These are phyloP conservation scores for Viola odorata DNA, from an alignment of 345 rosid genomes.

Conservation along the genomic window DNA sequence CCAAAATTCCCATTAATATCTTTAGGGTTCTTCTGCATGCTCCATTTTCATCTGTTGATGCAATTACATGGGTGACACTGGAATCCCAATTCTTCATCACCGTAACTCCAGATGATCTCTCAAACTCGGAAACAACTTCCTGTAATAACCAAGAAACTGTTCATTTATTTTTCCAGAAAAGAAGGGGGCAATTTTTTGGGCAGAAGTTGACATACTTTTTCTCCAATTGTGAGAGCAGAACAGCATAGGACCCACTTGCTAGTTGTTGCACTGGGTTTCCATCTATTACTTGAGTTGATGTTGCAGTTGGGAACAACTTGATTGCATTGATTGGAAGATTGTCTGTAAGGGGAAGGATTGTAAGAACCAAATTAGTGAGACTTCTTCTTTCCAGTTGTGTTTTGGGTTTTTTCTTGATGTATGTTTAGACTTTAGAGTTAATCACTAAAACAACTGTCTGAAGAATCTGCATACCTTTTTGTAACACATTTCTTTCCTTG, in stretches of 20 bases:
- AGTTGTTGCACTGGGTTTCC: slow-evolving; percentile 26
- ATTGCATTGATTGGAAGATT: slow-evolving; percentile 15
- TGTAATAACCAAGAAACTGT: slow-evolving; percentile 31
- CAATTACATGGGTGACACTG: slow-evolving; percentile 71
- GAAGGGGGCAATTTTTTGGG: neutral
- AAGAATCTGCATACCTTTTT: slow-evolving; percentile 33
- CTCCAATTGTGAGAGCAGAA: slow-evolving; percentile 65
- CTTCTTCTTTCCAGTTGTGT: neutral
- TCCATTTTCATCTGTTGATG: slow-evolving; percentile 70
- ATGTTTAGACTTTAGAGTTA: too few species aligned
- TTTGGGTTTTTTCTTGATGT: too few species aligned
- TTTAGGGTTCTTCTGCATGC: slow-evolving; percentile 88
- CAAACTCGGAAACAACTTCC: slow-evolving; percentile 59
- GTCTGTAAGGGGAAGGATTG: slow-evolving; percentile 33
- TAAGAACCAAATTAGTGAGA: neutral
- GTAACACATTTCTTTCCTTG: slow-evolving; percentile 28
- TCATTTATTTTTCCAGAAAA: neutral
- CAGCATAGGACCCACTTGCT: slow-evolving; percentile 67
- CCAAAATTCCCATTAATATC: slow-evolving; percentile 71
- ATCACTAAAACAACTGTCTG: too few species aligned
- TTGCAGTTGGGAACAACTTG: slow-evolving; percentile 28
- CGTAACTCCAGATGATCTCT: slow-evolving; percentile 42
- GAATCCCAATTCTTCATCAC: slow-evolving; percentile 63
- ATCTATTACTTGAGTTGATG: slow-evolving; percentile 13
- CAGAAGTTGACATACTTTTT: slow-evolving; percentile 41